A percentile compares a stretch with the other conserved stretches of the same genome.
phyloP scores from a whole-genome alignment of 2,329 filamentous ascomycete genomes.

The Colletotrichum filicis region DNA sequence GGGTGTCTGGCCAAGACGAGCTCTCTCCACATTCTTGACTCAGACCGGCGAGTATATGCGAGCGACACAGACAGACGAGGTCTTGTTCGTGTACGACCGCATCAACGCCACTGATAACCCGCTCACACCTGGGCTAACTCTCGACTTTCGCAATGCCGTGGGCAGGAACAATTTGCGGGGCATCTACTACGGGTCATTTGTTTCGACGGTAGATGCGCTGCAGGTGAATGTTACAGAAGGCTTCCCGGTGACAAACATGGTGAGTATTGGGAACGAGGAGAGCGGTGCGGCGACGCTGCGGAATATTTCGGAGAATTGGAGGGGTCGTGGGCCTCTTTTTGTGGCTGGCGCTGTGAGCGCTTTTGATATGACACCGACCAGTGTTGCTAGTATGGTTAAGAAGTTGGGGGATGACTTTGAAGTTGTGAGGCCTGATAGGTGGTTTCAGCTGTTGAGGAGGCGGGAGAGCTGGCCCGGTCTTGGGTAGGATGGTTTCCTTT shows the following conservation, averaged over 20 bases:
- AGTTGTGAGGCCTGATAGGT: conserved; percentile 6
- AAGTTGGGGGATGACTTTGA: conserved; percentile 7
- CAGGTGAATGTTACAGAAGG: background rate
- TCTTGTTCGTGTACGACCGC: conserved; percentile 20
- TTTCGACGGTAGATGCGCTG: conserved; percentile 6
- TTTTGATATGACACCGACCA: conserved; percentile 14
- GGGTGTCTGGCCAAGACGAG: background rate
- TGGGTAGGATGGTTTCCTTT: too few species aligned
- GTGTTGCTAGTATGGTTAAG: conserved; percentile 9
- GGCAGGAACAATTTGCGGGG: conserved; percentile 9
- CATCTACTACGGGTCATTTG: conserved; percentile 6
- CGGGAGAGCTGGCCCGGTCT: too few species aligned
- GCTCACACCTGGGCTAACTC: background rate
- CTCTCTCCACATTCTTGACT: background rate
- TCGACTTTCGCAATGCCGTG: conserved; percentile 10
- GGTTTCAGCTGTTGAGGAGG: conserved; percentile 17
- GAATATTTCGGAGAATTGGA: conserved; percentile 7
- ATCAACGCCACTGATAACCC: conserved; percentile 12
- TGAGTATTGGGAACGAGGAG: conserved; percentile 10
- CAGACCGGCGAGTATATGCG: conserved; percentile 12
- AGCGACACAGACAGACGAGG: background rate
- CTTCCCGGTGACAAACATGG: conserved; percentile 11
- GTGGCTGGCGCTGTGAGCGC: conserved; percentile 7
- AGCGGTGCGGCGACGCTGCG: conserved; percentile 10
- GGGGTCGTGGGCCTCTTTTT: conserved; percentile 7